Base-by-base conservation (phyloP, 176 grass and related monocot species). In the Avena eriantha region DNA sequence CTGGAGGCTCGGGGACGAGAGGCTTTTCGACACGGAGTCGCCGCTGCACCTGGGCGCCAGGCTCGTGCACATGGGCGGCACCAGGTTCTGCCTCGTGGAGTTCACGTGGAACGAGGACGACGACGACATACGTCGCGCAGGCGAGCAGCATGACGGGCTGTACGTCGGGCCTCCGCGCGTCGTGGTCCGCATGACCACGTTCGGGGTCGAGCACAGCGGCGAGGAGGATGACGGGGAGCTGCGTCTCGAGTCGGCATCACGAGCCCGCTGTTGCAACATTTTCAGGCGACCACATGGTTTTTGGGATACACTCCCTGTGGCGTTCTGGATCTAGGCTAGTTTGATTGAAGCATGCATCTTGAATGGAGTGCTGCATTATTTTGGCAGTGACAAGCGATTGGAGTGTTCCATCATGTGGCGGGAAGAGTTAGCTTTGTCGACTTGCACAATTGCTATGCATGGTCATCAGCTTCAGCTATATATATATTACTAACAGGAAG, bases 141-240 rank as follows among this genome's bases (percentile, higher is more conserved):
- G 46, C 4, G 78, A n/a, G n/a, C n/a, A 36, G 0, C 22, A 1
- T 31, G 7, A 2, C 22, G 72, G 72, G 22, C 50, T 7, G 72
- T 18, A 39, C 10, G 56, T 18, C 43, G 66, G 36, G 8, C 36
- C 19, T 18, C 79, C 12, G 1, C 86, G 69, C 23, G 72, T 75
- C 9, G 79, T 87, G 16, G 33, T 82, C 23, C 16, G 22, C 22
- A 17, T 82, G 2, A 82, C 58, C 57, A 87, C 86, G 12, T 76
- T 82, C 12, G 57, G 70, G 8, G 10, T 82, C 56, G 43, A 41
- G 85, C 73, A 75, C 57, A 2, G 26, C 1, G 73, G 21, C 3
- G 22, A 26, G 0, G 71, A 19, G 0, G n/a, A n/a, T n/a, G n/a
- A 23, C 2, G 86, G 59, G 8, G 17, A 82, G 33, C 70, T 82